phyloP scores from a whole-genome alignment of 371 early-diverging fungal genomes.

The Apophysomyces variabilis region DNA sequence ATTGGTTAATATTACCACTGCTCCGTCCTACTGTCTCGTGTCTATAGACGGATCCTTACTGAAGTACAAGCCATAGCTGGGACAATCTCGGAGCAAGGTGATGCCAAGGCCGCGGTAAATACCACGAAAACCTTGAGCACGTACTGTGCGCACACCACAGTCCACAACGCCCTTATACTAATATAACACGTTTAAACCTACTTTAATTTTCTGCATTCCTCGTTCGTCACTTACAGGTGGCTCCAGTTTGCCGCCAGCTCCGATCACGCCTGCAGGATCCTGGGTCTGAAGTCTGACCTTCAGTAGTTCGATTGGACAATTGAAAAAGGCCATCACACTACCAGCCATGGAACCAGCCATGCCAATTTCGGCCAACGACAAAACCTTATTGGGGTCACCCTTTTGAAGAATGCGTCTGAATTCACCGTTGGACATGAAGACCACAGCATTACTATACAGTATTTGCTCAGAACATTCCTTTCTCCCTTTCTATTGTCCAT shows the following conservation, averaged over 20 bases:
- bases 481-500: neutral
- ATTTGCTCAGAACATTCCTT: neutral
- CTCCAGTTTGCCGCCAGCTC: conserved; percentile 39
- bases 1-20: neutral
- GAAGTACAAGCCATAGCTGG: conserved; percentile 87
- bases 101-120: conserved; percentile 84
- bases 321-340: conserved; percentile 81
- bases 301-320: conserved; percentile 84
- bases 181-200: conserved; percentile 14
- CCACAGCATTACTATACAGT: conserved; percentile 74
- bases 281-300: conserved; percentile 89
- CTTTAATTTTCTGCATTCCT: neutral
- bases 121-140: conserved; percentile 68
- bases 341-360: conserved; percentile 85
- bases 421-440: conserved; percentile 82
- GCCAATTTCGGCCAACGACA: conserved; percentile 64
- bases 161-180: conserved; percentile 78
- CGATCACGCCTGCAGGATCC: conserved; percentile 47
- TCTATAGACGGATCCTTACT: conserved; percentile 38
- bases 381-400: conserved; percentile 48
- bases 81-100: conserved; percentile 83
- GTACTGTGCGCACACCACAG: conserved; percentile 74
- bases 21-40: neutral
- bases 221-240: conserved; percentile 45
- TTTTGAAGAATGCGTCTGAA: conserved; percentile 70